Evolutionary conservation across 805 yeast genomes (phyloP).

Genomic region (Candida maris): DNA sequence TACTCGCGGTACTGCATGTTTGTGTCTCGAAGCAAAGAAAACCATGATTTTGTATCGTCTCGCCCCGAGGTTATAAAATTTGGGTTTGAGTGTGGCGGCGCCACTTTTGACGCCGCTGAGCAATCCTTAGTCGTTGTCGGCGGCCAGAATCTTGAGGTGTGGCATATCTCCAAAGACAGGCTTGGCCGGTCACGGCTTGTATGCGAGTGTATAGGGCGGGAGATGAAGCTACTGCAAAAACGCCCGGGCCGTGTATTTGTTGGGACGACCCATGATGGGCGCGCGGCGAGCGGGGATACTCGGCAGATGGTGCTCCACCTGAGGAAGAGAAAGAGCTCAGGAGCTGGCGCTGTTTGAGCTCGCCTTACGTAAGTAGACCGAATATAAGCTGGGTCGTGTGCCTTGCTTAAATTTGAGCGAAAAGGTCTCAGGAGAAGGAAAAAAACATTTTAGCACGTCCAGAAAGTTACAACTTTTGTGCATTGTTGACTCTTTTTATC

Average conservation of each 20-base stretch:
- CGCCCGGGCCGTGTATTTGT: conserved; percentile 28
- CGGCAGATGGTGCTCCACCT: conserved; percentile 18
- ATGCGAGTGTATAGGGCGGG: conserved; percentile 25
- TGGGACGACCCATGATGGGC: conserved; percentile 14
- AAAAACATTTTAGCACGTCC: too few relatives aligned
- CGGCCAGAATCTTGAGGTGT: conserved; percentile 25
- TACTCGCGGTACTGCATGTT: conserved; percentile 27
- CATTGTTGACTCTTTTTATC: too few relatives aligned
- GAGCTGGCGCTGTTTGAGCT: too few relatives aligned
- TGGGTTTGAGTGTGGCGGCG: conserved; percentile 23
- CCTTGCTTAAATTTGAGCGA: too few relatives aligned
- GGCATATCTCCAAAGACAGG: conserved; percentile 22
- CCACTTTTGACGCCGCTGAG: conserved; percentile 28
- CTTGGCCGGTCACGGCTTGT: conserved; percentile 19
- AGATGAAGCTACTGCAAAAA: conserved; percentile 22
- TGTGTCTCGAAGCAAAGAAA: conserved; percentile 21
- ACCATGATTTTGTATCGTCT: conserved; percentile 19
- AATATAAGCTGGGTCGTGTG: too few relatives aligned
- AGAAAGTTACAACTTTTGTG: too few relatives aligned
- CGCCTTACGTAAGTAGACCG: too few relatives aligned
- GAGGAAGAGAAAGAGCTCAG: conserved; percentile 10
- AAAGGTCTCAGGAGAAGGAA: too few relatives aligned
- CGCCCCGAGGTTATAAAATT: conserved; percentile 26
- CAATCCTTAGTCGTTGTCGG: conserved; percentile 22
- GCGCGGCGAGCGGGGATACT: conserved; percentile 8